phyloP scores from a whole-genome alignment of 371 early-diverging fungal genomes.

The Zopfochytrium polystomum region DNA sequence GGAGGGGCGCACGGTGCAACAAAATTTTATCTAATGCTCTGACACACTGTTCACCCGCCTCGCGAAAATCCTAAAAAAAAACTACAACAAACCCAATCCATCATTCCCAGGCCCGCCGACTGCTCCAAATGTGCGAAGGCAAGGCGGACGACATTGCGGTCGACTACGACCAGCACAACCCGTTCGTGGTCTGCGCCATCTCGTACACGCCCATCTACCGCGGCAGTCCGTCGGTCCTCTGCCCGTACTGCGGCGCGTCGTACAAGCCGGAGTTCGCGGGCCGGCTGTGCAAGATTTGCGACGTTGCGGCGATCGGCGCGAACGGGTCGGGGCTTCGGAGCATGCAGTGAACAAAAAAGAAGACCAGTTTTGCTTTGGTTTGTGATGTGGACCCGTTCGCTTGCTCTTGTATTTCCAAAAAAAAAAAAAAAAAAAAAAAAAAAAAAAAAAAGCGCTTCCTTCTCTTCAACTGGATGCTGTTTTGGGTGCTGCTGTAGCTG shows the following conservation, averaged over 20 bases:
- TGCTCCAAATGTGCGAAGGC: conserved; percentile 73
- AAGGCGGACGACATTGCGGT: conserved; percentile 78
- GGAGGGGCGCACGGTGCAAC: not conserved
- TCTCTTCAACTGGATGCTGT: no score
- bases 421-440: no score
- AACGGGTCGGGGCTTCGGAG: conserved; percentile 38
- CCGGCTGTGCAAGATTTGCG: conserved; percentile 79
- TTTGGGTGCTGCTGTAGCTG: no score
- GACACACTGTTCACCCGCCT: no score
- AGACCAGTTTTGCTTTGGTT: no score
- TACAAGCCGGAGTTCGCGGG: conserved; percentile 79
- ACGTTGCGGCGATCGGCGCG: conserved; percentile 60
- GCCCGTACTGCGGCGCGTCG: conserved; percentile 85
- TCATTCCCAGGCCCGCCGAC: conserved; percentile 68
- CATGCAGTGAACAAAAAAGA: no score
- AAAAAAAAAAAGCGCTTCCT: no score
- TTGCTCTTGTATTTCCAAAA: no score
- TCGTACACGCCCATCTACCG: conserved; percentile 84
- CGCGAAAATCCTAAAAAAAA: no score
- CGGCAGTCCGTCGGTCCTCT: conserved; percentile 70
- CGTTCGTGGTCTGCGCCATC: conserved; percentile 78
- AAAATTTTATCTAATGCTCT: not conserved
- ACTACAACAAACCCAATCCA: not conserved
- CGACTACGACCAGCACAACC: conserved; percentile 89
- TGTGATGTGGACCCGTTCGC: no score